A percentile compares a stretch with the other conserved stretches of the same genome.
phyloP scores from a whole-genome alignment of 805 yeast genomes.

The Lipomyces kockii region DNA sequence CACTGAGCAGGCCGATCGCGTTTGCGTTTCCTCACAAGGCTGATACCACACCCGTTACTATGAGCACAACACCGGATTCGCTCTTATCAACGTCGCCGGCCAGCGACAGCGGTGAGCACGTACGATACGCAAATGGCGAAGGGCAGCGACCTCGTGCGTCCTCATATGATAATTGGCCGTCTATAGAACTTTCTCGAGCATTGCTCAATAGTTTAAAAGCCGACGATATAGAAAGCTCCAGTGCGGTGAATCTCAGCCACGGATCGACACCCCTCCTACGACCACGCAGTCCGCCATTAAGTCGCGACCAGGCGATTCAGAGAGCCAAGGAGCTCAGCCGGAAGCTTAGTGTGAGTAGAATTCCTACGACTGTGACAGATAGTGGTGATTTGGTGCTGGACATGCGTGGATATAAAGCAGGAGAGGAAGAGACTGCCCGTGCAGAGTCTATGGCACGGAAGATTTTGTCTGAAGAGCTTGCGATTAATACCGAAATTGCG shows the following conservation, averaged over 20 bases:
- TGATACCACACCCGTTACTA: slow-evolving; percentile 4
- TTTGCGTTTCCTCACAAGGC: slow-evolving; percentile 1
- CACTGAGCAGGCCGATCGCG: slow-evolving; percentile 19
- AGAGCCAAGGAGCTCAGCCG: slow-evolving; percentile 67
- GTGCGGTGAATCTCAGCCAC: slow-evolving; percentile 24
- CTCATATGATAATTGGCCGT: slow-evolving; percentile 31
- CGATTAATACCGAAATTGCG: slow-evolving; percentile 41
- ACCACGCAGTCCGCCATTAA: slow-evolving; percentile 38
- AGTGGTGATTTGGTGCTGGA: slow-evolving; percentile 90
- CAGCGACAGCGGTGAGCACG: slow-evolving; percentile 5
- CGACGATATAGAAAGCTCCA: slow-evolving; percentile 29
- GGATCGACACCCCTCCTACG: slow-evolving; percentile 33
- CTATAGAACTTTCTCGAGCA: slow-evolving; percentile 31
- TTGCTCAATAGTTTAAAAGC: slow-evolving; percentile 22
- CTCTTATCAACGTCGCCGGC: slow-evolving; percentile 18
- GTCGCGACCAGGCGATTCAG: slow-evolving; percentile 55
- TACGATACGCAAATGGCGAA: background rate
- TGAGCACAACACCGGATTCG: slow-evolving; percentile 12
- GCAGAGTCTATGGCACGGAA: slow-evolving; percentile 77
- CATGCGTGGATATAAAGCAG: slow-evolving; percentile 94
- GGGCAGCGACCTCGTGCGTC: slow-evolving; percentile 14
- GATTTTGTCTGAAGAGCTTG: slow-evolving; percentile 75
- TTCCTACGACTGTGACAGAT: slow-evolving; percentile 84
- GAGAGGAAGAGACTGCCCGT: slow-evolving; percentile 72
- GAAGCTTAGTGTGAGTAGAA: slow-evolving; percentile 56